A percentile compares a stretch with the other conserved stretches of the same genome.
These are phyloP conservation scores for Phylloporus rhodoxanthus DNA, from an alignment of 768 basidiomycete species.

Conservation along the genomic window DNA sequence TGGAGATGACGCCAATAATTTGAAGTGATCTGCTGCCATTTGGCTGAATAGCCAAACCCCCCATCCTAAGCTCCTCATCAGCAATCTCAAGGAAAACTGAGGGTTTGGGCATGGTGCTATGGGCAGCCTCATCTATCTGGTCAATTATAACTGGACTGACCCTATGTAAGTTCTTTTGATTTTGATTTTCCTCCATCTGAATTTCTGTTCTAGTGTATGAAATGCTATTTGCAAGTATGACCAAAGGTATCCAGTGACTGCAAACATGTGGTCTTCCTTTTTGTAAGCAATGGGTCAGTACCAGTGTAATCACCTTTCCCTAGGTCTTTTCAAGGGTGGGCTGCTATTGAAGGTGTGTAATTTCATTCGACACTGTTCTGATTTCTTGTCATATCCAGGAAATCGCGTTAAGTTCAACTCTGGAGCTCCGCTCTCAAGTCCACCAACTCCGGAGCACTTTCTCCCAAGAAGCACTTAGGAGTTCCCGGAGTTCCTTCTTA, in stretches of 20 bases:
- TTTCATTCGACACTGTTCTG: not conserved
- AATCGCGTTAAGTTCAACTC: too few relatives aligned
- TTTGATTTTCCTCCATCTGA: not conserved
- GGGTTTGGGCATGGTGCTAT: conserved; percentile 9
- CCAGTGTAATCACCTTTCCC: not conserved
- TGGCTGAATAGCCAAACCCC: conserved; percentile 10
- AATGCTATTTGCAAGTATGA: not conserved
- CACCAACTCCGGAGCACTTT: too few relatives aligned
- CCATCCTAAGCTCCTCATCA: not conserved
- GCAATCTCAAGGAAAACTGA: not conserved
- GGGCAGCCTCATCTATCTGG: conserved; percentile 6
- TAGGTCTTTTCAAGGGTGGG: conserved; percentile 1
- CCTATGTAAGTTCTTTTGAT: not conserved
- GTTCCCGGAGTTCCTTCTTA: too few relatives aligned
- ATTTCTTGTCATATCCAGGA: too few relatives aligned
- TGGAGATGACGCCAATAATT: conserved; percentile 4
- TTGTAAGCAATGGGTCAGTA: not conserved
- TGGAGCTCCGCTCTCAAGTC: too few relatives aligned
- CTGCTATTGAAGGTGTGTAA: conserved; percentile 2
- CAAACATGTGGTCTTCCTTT: conserved; percentile 6
- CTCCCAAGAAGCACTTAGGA: too few relatives aligned
- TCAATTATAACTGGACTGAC: conserved; percentile 16
- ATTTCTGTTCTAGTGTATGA: not conserved
- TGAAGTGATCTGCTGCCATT: conserved; percentile 1
- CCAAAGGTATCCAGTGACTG: not conserved